These are phyloP conservation scores for Lasiosphaeria hispida DNA, from an alignment of 495 filamentous ascomycete species.

Conservation along the genomic window DNA sequence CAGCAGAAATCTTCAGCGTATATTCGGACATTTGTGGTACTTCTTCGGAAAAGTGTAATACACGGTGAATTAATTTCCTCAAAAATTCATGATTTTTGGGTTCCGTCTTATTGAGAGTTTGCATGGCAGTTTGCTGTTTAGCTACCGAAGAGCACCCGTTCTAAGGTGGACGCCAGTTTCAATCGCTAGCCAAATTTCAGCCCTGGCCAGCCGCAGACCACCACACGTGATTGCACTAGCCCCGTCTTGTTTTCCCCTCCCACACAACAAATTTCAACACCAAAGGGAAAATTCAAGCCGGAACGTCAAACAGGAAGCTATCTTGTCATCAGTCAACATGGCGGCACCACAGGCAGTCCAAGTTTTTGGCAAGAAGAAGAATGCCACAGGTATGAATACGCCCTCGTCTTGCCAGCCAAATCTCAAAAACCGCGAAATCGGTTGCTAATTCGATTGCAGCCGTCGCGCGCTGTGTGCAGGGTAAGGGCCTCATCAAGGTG, in stretches of 20 bases:
- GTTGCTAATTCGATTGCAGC: slow-evolving; percentile 25
- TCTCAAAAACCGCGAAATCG: slow-evolving; percentile 4
- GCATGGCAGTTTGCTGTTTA: neutral
- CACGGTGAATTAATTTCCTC: no score
- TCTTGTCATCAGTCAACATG: slow-evolving; percentile 38
- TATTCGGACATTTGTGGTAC: no score
- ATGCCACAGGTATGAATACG: slow-evolving; percentile 35
- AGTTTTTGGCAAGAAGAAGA: slow-evolving; percentile 44
- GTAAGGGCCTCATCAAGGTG: slow-evolving; percentile 86
- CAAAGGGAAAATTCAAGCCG: slow-evolving; percentile 29
- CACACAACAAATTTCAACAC: slow-evolving; percentile 35
- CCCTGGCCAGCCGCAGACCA: slow-evolving; percentile 19
- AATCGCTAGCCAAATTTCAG: neutral
- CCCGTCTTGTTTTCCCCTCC: slow-evolving; percentile 36
- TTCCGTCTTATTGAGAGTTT: no score
- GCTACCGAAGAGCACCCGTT: neutral
- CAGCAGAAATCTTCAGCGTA: no score
- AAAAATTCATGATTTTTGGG: no score
- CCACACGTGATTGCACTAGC: slow-evolving; percentile 35
- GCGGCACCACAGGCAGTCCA: slow-evolving; percentile 36
- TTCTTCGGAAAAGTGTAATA: no score
- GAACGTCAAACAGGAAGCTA: slow-evolving; percentile 34
- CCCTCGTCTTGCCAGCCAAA: slow-evolving; percentile 9
- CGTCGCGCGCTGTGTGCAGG: slow-evolving; percentile 36
- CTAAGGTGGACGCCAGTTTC: neutral